phyloP scores from a whole-genome alignment of 306 rosid species.

The Mimosa bimucronata region DNA sequence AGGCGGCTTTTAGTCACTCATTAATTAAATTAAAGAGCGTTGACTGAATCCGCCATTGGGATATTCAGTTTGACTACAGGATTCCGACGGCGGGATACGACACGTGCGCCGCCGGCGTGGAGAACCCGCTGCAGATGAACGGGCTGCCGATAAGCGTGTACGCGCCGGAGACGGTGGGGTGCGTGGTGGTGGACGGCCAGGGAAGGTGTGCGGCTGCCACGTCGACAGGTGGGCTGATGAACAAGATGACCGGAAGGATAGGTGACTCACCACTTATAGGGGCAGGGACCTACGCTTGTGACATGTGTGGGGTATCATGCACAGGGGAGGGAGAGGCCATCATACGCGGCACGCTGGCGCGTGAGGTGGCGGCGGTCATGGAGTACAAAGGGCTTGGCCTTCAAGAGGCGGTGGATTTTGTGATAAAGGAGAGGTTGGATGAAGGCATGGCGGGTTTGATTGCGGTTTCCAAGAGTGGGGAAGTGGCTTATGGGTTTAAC shows the following conservation, averaged over 20 bases:
- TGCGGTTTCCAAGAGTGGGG: conserved; percentile 78
- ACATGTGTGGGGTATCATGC: conserved; percentile 87
- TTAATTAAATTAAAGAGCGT: neutral
- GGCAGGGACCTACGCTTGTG: conserved; percentile 87
- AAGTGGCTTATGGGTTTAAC: conserved; percentile 84
- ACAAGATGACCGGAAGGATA: conserved; percentile 78
- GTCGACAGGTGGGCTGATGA: conserved; percentile 89
- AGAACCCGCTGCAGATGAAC: conserved; percentile 73
- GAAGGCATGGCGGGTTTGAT: conserved; percentile 87
- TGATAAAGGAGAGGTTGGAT: conserved; percentile 74
- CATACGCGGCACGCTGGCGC: conserved; percentile 88
- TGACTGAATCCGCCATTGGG: neutral
- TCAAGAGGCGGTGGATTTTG: conserved; percentile 78
- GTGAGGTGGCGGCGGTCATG: conserved; percentile 95
- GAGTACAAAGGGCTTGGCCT: conserved; percentile 87
- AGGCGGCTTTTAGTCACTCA: neutral
- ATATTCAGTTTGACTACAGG: conserved; percentile 77
- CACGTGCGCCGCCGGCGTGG: conserved; percentile 56
- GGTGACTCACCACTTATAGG: conserved; percentile 94
- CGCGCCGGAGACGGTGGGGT: conserved; percentile 94
- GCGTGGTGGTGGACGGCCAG: conserved; percentile 80
- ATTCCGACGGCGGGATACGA: conserved; percentile 58
- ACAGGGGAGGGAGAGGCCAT: conserved; percentile 96
- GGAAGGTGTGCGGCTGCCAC: conserved; percentile 89
- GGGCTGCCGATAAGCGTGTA: conserved; percentile 84